Evolutionary conservation across 768 basidiomycete genomes (phyloP).

Genomic region (Russula ochroleuca): DNA sequence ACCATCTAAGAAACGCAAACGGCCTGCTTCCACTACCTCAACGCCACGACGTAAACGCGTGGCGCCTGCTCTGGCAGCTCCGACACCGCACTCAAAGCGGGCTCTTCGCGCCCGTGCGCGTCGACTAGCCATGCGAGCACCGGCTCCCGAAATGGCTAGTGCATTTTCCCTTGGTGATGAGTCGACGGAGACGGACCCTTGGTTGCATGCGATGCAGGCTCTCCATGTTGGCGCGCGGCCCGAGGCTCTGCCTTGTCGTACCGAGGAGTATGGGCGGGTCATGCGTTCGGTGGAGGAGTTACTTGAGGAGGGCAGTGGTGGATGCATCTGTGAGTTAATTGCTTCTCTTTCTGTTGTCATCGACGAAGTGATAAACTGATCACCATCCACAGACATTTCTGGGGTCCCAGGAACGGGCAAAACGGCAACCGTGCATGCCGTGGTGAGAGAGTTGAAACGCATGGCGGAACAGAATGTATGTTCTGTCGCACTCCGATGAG

Average conservation of each 20-base stretch:
- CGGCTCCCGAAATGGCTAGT: slow-evolving; percentile 37
- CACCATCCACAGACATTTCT: slow-evolving; percentile 68
- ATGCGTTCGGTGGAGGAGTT: slow-evolving; percentile 74
- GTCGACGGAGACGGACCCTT: slow-evolving; percentile 64
- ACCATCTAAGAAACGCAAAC: slow-evolving; percentile 53
- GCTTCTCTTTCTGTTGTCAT: neutral
- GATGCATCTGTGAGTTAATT: slow-evolving; percentile 79
- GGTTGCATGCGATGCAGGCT: slow-evolving; percentile 83
- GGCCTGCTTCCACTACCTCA: slow-evolving; percentile 28
- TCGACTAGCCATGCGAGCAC: slow-evolving; percentile 32
- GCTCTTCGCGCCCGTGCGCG: slow-evolving; percentile 26
- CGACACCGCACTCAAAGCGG: slow-evolving; percentile 31
- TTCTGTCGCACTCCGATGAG: slow-evolving; percentile 6
- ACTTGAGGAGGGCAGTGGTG: slow-evolving; percentile 89
- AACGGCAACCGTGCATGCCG: slow-evolving; percentile 94
- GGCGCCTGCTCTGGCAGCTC: slow-evolving; percentile 34
- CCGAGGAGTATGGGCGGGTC: slow-evolving; percentile 76
- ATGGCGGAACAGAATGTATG: slow-evolving; percentile 79
- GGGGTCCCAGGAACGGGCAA: slow-evolving; percentile 99
- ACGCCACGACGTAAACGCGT: slow-evolving; percentile 26
- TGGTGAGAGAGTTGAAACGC: slow-evolving; percentile 82
- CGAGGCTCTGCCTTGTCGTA: slow-evolving; percentile 83
- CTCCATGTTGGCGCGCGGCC: slow-evolving; percentile 92
- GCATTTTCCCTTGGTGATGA: slow-evolving; percentile 37
- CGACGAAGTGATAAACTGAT: neutral